These are phyloP conservation scores for Plantago ovata DNA, from an alignment of 257 asterid species.

Conservation along the genomic window DNA sequence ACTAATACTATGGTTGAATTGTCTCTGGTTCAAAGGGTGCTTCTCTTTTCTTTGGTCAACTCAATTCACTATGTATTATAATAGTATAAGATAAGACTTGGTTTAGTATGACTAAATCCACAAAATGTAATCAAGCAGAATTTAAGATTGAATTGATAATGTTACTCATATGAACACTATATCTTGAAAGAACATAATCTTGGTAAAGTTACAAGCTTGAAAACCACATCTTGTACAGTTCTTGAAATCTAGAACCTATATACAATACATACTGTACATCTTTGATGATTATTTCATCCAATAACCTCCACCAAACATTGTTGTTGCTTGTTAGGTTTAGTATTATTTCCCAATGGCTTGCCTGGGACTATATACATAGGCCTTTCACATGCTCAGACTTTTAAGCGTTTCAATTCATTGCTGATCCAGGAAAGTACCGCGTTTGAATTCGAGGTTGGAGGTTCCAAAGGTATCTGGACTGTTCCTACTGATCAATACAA, in stretches of 20 bases:
- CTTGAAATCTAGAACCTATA: constrained; percentile 36
- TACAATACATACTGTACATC: no score
- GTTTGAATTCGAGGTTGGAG: constrained; percentile 64
- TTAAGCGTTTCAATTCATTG: constrained; percentile 28
- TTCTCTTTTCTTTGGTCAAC: no score
- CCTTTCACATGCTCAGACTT: constrained; percentile 25
- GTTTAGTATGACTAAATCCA: no score
- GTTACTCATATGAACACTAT: no score
- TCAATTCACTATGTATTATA: no score
- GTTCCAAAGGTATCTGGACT: constrained; percentile 53
- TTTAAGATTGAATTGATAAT: no score
- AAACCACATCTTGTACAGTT: constrained; percentile 28
- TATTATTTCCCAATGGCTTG: constrained; percentile 41
- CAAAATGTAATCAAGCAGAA: no score
- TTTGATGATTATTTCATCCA: background rate
- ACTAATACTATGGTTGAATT: no score
- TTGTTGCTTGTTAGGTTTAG: background rate
- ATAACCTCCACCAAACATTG: constrained; percentile 1
- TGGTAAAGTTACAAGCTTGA: constrained; percentile 50
- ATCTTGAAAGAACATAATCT: constrained; percentile 26
- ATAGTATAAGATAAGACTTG: no score
- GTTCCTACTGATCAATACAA: constrained; percentile 52
- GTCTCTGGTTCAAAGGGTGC: no score
- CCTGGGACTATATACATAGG: constrained; percentile 4
- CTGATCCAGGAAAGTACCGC: constrained; percentile 39